phyloP scores from a whole-genome alignment of 2,329 filamentous ascomycete species.

The Anisogramma anomala region DNA sequence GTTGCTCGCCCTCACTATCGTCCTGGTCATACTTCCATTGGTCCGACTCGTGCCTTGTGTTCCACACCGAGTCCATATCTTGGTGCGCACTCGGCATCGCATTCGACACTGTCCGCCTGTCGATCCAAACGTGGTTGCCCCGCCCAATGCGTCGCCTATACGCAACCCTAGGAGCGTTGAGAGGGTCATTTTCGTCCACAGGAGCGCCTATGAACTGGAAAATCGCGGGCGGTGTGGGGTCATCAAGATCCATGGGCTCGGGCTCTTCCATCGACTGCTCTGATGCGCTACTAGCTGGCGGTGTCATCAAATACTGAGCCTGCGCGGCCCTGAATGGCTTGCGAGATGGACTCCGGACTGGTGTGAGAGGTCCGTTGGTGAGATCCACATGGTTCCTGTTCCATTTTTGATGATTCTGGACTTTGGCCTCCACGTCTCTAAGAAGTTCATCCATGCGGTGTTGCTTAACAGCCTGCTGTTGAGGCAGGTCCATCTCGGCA shows the following conservation, averaged over 20 bases:
- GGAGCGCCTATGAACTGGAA: constrained; percentile 36
- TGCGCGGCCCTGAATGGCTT: constrained; percentile 60
- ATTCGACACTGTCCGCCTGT: constrained; percentile 58
- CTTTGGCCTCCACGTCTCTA: constrained; percentile 73
- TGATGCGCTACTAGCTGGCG: constrained; percentile 41
- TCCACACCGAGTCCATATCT: constrained; percentile 20
- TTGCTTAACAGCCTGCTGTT: constrained; percentile 63
- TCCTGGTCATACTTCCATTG: constrained; percentile 83
- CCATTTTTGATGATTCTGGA: constrained; percentile 82
- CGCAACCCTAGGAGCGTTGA: constrained; percentile 47
- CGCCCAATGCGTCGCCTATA: constrained; percentile 79
- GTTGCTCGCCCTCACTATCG: constrained; percentile 67
- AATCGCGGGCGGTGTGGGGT: constrained; percentile 26
- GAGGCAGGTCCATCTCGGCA: constrained; percentile 66
- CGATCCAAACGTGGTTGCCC: constrained; percentile 84
- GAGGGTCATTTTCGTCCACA: constrained; percentile 28
- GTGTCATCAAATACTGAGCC: constrained; percentile 58
- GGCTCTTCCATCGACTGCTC: constrained; percentile 34
- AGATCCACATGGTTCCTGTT: constrained; percentile 82
- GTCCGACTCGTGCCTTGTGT: constrained; percentile 38
- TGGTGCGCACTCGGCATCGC: constrained; percentile 32
- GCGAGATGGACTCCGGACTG: constrained; percentile 53
- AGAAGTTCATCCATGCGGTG: constrained; percentile 75
- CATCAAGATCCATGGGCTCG: constrained; percentile 41
- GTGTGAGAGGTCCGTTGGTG: constrained; percentile 74